Conservation (phyloP, 2,329 filamentous ascomycete genomes). For the Ceratocystiopsis brevicomis region DNA sequence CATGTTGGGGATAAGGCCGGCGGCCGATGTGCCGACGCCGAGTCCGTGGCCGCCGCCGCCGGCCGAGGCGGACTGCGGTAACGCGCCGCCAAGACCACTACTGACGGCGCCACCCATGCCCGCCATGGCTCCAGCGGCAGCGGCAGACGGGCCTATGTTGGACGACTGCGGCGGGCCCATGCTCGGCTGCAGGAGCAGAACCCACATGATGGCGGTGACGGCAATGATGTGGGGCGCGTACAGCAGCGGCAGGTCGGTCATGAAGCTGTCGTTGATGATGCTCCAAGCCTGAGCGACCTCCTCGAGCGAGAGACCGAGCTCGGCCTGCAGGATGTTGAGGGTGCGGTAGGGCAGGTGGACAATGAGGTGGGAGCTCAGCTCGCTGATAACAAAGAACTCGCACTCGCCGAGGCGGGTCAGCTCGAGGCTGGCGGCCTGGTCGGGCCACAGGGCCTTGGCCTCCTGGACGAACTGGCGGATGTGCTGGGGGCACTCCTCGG, state of each 20-base stretch:
- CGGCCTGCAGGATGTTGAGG: conserved; percentile 48
- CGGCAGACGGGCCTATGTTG: too few species aligned
- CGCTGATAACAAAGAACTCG: conserved; percentile 82
- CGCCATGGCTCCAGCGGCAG: too few species aligned
- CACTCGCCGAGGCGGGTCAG: conserved; percentile 77
- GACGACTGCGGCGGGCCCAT: too few species aligned
- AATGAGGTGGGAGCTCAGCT: conserved; percentile 78
- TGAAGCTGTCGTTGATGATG: conserved; percentile 80
- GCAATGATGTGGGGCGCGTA: conserved; percentile 76
- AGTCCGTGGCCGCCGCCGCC: too few species aligned
- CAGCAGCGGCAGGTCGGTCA: conserved; percentile 75
- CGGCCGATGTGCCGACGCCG: too few species aligned
- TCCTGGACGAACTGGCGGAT: conserved; percentile 81
- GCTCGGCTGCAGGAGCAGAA: conserved; percentile 52
- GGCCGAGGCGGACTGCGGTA: too few species aligned
- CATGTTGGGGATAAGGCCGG: too few species aligned
- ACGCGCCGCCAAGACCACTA: too few species aligned
- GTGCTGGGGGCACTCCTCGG: conserved; percentile 93
- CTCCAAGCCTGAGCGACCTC: conserved; percentile 62
- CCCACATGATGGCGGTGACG: conserved; percentile 68
- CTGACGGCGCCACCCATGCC: too few species aligned
- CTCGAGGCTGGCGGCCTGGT: conserved; percentile 55
- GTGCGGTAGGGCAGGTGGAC: conserved; percentile 81
- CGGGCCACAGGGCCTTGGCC: conserved; percentile 67
- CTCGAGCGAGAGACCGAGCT: conserved; percentile 56